Percentiles rank a stretch among this genome's conserved stretches.
phyloP scores from a whole-genome alignment of 1,139 yeast genomes.

The Saccharomyces hybrid region DNA sequence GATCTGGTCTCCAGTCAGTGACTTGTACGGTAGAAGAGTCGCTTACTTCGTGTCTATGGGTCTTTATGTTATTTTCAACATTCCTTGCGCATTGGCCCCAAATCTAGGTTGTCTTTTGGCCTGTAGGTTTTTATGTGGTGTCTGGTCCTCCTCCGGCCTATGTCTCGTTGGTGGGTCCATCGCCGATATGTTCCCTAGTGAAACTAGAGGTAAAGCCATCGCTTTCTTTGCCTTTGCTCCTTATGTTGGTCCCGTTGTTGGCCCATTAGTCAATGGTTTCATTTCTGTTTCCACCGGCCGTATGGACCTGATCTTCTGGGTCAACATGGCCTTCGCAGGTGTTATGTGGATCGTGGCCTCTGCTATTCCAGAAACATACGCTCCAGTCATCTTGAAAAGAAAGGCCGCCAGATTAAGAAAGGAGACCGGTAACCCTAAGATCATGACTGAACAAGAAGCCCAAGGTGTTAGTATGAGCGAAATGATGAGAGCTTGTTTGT shows the following conservation, averaged over 20 bases:
- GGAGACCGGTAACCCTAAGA: constrained; percentile 70
- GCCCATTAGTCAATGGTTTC: constrained; percentile 86
- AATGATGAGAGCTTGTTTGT: constrained; percentile 55
- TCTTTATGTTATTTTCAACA: constrained; percentile 68
- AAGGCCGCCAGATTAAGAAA: constrained; percentile 64
- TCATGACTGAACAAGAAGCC: constrained; percentile 89
- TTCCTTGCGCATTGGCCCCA: constrained; percentile 82
- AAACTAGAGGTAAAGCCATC: constrained; percentile 79
- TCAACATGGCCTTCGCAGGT: constrained; percentile 85
- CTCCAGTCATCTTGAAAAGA: constrained; percentile 71
- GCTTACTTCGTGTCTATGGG: constrained; percentile 71
- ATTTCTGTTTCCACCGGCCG: constrained; percentile 61
- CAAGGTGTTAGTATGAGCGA: constrained; percentile 59
- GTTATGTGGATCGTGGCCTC: constrained; percentile 61
- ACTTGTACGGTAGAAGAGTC: constrained; percentile 76
- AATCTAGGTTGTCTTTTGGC: constrained; percentile 73
- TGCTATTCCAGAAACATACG: constrained; percentile 77
- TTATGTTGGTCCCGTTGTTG: constrained; percentile 84
- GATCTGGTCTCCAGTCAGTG: constrained; percentile 87
- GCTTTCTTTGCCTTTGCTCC: constrained; percentile 90
- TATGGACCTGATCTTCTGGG: constrained; percentile 73
- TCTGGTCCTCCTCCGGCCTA: constrained; percentile 74
- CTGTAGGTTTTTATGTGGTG: constrained; percentile 81
- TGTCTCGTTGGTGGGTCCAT: constrained; percentile 84
- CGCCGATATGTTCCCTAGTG: constrained; percentile 73